phyloP scores from a whole-genome alignment of 164 flowering plant genomes.

The Aristolochia contorta region DNA sequence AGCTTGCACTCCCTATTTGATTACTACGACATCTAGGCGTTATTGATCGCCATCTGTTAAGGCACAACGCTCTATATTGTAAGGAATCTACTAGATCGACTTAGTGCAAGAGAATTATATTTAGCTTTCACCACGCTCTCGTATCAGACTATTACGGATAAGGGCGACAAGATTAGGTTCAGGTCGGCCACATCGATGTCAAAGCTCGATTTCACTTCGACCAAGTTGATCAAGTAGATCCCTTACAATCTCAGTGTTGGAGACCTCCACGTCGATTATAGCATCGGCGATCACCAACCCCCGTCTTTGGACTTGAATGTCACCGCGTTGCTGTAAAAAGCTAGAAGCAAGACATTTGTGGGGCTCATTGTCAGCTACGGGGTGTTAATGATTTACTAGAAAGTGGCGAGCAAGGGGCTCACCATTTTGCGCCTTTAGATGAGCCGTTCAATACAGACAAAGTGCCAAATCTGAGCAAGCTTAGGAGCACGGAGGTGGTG shows the following conservation, averaged over 20 bases:
- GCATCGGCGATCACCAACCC: constrained; percentile 52
- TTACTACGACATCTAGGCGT: constrained; percentile 62
- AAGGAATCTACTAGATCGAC: constrained; percentile 84
- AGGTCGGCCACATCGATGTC: constrained; percentile 78
- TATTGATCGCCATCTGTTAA: constrained; percentile 65
- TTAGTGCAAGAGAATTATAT: constrained; percentile 51
- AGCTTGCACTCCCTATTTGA: constrained; percentile 61
- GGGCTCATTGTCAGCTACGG: constrained; percentile 39
- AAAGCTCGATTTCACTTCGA: constrained; percentile 47
- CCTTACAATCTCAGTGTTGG: constrained; percentile 74
- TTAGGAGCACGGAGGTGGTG: constrained; percentile 56
- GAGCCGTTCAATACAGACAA: constrained; percentile 60
- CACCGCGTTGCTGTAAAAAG: constrained; percentile 58
- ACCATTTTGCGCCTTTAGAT: constrained; percentile 81
- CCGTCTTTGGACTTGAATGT: constrained; percentile 57
- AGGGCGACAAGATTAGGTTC: constrained; percentile 78
- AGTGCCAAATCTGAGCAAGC: constrained; percentile 55
- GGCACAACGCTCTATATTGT: constrained; percentile 74
- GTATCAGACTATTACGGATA: constrained; percentile 81
- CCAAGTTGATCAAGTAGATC: constrained; percentile 49
- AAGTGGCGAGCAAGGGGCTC: constrained; percentile 50
- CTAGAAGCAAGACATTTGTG: constrained; percentile 81
- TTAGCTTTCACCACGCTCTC: too few relatives aligned
- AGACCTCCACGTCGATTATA: constrained; percentile 54
- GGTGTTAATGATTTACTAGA: constrained; percentile 46